Percentiles rank a stretch among this genome's conserved stretches.
These are phyloP conservation scores for Passalora sequoiae DNA, from an alignment of 2,329 filamentous ascomycete genomes.

Conservation along the genomic window DNA sequence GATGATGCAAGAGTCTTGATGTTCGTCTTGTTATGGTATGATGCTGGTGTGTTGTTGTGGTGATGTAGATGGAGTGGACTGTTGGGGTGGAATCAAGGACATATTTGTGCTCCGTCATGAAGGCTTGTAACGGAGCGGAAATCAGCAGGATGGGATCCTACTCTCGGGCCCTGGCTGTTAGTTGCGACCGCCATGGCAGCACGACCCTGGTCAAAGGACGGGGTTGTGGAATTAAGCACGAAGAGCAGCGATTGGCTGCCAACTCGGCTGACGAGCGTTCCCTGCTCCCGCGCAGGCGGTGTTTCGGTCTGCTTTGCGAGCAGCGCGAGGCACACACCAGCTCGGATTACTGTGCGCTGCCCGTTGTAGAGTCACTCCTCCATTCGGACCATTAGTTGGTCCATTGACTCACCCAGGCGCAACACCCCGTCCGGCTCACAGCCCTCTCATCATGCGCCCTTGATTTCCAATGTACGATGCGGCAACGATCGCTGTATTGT, in stretches of 20 bases:
- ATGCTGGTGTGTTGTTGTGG: background rate
- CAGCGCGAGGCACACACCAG: background rate
- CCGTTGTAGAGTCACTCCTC: background rate
- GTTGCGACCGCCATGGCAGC: too few relatives aligned
- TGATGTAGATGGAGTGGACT: background rate
- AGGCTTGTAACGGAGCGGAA: too few relatives aligned
- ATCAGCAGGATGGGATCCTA: too few relatives aligned
- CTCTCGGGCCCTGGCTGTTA: background rate
- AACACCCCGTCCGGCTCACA: constrained; percentile 4
- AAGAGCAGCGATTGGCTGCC: constrained; percentile 3
- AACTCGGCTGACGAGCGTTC: too few relatives aligned
- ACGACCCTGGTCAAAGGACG: background rate
- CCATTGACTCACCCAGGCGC: constrained; percentile 2
- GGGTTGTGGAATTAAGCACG: background rate
- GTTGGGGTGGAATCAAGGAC: constrained; percentile 6
- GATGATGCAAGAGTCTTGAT: constrained; percentile 6
- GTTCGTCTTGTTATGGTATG: background rate
- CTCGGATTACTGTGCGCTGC: constrained; percentile 9
- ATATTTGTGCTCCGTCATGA: constrained; percentile 15
- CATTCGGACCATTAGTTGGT: too few relatives aligned
- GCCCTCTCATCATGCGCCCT: constrained; percentile 1
- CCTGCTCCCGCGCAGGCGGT: background rate
- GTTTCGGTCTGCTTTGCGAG: background rate
- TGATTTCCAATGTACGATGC: constrained; percentile 4
- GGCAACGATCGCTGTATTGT: background rate